phyloP scores from a whole-genome alignment of 2,329 filamentous ascomycete genomes.

The Fragosphaeria purpurea region DNA sequence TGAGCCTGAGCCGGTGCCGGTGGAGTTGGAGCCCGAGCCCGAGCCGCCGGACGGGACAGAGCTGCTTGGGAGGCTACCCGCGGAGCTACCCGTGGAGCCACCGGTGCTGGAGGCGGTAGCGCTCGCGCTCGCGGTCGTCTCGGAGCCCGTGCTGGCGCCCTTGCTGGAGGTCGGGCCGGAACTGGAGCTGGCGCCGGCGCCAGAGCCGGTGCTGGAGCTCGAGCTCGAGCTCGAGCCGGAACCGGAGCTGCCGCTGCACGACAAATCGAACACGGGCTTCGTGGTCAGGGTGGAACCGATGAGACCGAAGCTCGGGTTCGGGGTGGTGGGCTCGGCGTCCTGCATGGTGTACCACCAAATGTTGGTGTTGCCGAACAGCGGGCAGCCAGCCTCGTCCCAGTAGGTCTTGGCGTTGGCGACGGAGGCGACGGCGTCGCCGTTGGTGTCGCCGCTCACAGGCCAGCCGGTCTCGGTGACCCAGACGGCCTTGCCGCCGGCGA shows the following conservation, averaged over 20 bases:
- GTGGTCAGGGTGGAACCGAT: conserved; percentile 43
- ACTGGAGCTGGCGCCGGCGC: neutral
- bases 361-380: conserved; percentile 52
- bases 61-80: conserved; percentile 2
- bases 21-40: conserved; percentile 9
- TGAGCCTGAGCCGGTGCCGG: conserved; percentile 7
- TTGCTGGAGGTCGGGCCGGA: neutral
- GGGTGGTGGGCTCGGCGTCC: conserved; percentile 49
- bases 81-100: conserved; percentile 3
- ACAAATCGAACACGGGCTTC: conserved; percentile 53
- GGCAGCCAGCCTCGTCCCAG: conserved; percentile 72
- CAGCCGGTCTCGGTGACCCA: conserved; percentile 89
- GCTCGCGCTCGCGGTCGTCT: neutral
- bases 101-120: conserved; percentile 2
- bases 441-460: conserved; percentile 59
- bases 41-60: conserved; percentile 10
- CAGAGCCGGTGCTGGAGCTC: conserved; percentile 10
- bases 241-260: conserved; percentile 34
- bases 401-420: conserved; percentile 63
- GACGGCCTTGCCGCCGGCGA: conserved; percentile 56
- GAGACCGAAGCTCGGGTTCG: conserved; percentile 62
- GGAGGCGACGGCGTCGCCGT: conserved; percentile 53
- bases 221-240: conserved; percentile 1
- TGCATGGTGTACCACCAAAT: conserved; percentile 73
- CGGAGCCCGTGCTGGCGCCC: conserved; percentile 7